Percentiles rank a stretch among this genome's conserved stretches.
These are phyloP conservation scores for Takashimella tepidaria DNA, from an alignment of 1,284 basidiomycete genomes.

Conservation along the genomic window DNA sequence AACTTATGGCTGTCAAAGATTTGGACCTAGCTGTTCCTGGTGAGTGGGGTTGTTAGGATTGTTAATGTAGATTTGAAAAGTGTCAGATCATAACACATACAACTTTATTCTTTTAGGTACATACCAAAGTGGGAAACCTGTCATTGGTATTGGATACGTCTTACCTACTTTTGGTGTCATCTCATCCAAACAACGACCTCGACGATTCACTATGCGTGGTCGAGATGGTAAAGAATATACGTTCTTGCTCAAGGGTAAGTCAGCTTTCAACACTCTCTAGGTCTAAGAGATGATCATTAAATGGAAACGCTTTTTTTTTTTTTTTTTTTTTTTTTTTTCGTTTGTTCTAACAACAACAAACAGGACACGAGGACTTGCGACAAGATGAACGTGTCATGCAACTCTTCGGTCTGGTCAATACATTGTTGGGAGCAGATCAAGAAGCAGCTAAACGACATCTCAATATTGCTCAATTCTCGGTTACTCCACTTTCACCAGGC, in stretches of 20 bases:
- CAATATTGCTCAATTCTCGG: constrained; percentile 88
- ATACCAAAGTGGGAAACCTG: constrained; percentile 82
- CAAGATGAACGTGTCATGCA: constrained; percentile 99
- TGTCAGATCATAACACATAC: not conserved
- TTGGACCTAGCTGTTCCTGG: constrained; percentile 93
- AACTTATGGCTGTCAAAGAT: constrained; percentile 79
- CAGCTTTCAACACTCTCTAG: not conserved
- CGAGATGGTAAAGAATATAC: constrained; percentile 92
- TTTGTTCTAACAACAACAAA: too few relatives aligned
- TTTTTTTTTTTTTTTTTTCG: too few relatives aligned
- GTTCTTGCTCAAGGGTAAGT: constrained; percentile 80
- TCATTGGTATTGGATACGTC: constrained; percentile 80
- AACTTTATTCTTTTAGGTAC: too few relatives aligned
- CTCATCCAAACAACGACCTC: constrained; percentile 95
- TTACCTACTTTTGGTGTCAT: constrained; percentile 85
- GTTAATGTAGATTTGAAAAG: not conserved
- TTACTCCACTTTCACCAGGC: constrained; percentile 93
- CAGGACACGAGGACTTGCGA: constrained; percentile 96
- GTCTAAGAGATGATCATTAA: not conserved
- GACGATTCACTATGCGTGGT: constrained; percentile 81
- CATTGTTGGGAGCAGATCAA: constrained; percentile 84
- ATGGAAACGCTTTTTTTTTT: too few relatives aligned
- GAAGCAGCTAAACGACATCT: constrained; percentile 94
- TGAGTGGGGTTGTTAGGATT: constrained; percentile 45
- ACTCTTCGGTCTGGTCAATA: constrained; percentile 95